phyloP scores from a whole-genome alignment of 495 filamentous ascomycete genomes.

The Daldinia decipiens region DNA sequence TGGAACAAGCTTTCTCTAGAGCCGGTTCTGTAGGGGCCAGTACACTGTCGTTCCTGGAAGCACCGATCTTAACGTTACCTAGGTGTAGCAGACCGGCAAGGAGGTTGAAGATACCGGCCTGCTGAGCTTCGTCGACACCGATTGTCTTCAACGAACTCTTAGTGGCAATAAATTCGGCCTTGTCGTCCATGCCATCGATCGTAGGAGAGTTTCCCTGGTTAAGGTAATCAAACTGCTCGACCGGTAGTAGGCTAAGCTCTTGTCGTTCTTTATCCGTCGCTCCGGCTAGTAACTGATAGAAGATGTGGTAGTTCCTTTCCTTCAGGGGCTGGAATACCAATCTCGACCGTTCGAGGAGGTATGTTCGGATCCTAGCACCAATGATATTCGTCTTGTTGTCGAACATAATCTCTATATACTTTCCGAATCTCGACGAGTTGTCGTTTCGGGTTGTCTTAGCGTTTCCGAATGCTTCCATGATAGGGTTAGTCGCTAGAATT shows the following conservation, averaged over 20 bases:
- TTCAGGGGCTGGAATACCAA: constrained; percentile 98
- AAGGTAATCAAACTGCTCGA: constrained; percentile 93
- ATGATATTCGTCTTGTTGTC: constrained; percentile 96
- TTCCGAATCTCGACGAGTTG: constrained; percentile 98
- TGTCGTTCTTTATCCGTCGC: constrained; percentile 85
- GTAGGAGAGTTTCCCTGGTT: constrained; percentile 92
- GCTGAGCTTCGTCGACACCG: constrained; percentile 77
- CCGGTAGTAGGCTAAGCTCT: constrained; percentile 76
- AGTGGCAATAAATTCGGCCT: constrained; percentile 89
- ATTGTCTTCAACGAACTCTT: constrained; percentile 87
- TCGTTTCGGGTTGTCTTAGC: constrained; percentile 99
- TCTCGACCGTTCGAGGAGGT: constrained; percentile 93
- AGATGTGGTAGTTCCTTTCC: constrained; percentile 99
- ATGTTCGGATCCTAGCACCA: constrained; percentile 95
- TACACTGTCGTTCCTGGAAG: constrained; percentile 86
- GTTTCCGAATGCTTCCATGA: constrained; percentile 99
- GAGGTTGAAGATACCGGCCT: constrained; percentile 88
- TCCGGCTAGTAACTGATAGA: constrained; percentile 97
- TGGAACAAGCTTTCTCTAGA: constrained; percentile 80
- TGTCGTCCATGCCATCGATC: constrained; percentile 97
- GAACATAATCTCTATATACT: constrained; percentile 99
- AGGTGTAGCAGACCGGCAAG: constrained; percentile 93
- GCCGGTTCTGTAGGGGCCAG: constrained; percentile 83
- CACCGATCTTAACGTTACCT: constrained; percentile 94
- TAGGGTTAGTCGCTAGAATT: constrained; percentile 97